phyloP scores from a whole-genome alignment of 2,329 filamentous ascomycete species.

The Colletotrichum cuscutae region DNA sequence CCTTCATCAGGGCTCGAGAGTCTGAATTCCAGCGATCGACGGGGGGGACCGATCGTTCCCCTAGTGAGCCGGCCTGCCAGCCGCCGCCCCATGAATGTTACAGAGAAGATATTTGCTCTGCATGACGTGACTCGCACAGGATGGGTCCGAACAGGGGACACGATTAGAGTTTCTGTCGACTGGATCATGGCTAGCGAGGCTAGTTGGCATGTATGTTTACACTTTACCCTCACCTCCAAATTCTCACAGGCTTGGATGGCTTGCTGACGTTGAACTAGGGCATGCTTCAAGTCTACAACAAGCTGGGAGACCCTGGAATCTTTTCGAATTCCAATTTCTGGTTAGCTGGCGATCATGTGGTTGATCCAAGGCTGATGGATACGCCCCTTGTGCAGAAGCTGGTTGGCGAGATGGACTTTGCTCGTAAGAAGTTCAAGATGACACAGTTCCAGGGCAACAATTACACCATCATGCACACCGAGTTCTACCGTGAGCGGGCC shows the following conservation, averaged over 20 bases:
- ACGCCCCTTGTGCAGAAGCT: constrained; percentile 24
- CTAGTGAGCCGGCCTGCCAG: constrained; percentile 2
- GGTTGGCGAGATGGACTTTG: constrained; percentile 19
- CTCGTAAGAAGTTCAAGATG: constrained; percentile 27
- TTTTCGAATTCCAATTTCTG: constrained; percentile 45
- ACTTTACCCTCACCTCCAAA: constrained; percentile 34
- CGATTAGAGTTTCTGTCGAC: constrained; percentile 54
- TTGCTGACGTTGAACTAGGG: constrained; percentile 1
- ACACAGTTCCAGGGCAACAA: constrained; percentile 47
- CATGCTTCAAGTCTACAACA: constrained; percentile 28
- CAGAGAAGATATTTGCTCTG: constrained; percentile 56
- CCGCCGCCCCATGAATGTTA: constrained; percentile 49
- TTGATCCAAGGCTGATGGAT: constrained; percentile 48
- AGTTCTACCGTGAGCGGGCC: constrained; percentile 49
- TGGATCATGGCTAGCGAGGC: constrained; percentile 58
- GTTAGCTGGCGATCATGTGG: constrained; percentile 60
- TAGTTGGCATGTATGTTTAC: constrained; percentile 49
- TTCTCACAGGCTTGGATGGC: neutral
- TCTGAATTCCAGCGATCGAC: constrained; percentile 15
- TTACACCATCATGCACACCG: constrained; percentile 52
- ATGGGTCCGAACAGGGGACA: constrained; percentile 49
- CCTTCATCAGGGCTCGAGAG: constrained; percentile 36
- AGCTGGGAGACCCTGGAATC: constrained; percentile 18
- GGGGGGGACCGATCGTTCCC: constrained; percentile 13
- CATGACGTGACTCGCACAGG: constrained; percentile 49